phyloP scores from a whole-genome alignment of 768 basidiomycete genomes.

The Multifurca ochricompacta region DNA sequence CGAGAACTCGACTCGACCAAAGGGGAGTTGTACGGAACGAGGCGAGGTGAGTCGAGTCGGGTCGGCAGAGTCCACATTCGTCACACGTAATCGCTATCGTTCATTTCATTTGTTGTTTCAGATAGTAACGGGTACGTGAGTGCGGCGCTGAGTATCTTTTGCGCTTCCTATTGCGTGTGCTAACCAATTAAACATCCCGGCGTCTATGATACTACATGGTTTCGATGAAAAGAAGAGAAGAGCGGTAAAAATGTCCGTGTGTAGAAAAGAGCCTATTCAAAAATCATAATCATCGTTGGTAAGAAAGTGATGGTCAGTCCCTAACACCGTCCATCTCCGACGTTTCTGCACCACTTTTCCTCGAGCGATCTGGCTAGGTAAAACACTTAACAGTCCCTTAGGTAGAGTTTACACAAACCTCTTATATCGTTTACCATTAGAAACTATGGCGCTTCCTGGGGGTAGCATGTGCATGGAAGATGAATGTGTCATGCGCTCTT shows the following conservation, averaged over 20 bases:
- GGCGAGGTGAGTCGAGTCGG: neutral
- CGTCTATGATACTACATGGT: conserved; percentile 1
- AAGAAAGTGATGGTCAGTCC: neutral
- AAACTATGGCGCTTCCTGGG: neutral
- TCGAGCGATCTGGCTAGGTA: neutral
- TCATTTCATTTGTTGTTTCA: conserved; percentile 1
- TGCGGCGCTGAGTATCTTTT: conserved; percentile 5
- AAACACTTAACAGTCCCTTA: neutral
- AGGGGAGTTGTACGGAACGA: neutral
- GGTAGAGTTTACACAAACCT: neutral
- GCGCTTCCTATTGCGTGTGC: neutral
- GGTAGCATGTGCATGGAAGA: neutral
- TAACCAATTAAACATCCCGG: neutral
- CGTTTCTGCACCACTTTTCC: conserved; percentile 16
- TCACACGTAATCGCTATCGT: too few species aligned
- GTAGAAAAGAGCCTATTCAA: neutral
- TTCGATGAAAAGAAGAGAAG: conserved; percentile 9
- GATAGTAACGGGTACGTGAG: neutral
- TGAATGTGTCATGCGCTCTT: neutral
- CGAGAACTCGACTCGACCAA: too few species aligned
- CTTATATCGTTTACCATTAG: neutral
- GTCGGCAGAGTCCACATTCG: too few species aligned
- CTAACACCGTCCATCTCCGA: conserved; percentile 2
- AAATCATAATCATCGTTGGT: neutral
- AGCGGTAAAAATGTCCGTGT: neutral